phyloP scores from a whole-genome alignment of 1,284 basidiomycete species.

The Paramarasmius palmivorus region DNA sequence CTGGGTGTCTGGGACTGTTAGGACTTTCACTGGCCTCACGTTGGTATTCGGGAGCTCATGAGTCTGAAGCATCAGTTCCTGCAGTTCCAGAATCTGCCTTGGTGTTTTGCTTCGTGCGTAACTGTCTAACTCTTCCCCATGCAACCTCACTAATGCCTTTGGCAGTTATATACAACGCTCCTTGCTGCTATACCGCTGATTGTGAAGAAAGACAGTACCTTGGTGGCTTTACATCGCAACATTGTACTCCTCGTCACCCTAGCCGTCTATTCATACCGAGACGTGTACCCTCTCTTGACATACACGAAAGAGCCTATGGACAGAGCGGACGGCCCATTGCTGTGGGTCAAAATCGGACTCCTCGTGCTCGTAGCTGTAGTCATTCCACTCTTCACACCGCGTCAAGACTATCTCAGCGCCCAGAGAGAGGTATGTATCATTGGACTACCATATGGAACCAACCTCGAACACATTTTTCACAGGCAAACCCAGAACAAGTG shows the following conservation, averaged over 20 bases:
- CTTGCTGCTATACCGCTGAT: too few species aligned
- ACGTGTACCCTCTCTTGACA: slow-evolving; percentile 54
- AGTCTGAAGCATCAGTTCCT: too few species aligned
- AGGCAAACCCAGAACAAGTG: slow-evolving; percentile 54
- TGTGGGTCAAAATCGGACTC: slow-evolving; percentile 28
- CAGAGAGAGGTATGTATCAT: slow-evolving; percentile 25
- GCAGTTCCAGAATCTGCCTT: too few species aligned
- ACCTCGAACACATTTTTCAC: slow-evolving; percentile 30
- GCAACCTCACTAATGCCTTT: too few species aligned
- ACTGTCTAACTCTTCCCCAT: too few species aligned
- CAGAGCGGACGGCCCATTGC: slow-evolving; percentile 21
- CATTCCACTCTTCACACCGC: slow-evolving; percentile 26
- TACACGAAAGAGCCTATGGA: slow-evolving; percentile 27
- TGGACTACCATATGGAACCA: slow-evolving; percentile 1
- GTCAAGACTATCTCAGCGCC: slow-evolving; percentile 26
- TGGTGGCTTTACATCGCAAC: slow-evolving; percentile 7
- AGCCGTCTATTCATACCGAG: slow-evolving; percentile 49
- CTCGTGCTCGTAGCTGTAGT: slow-evolving; percentile 22
- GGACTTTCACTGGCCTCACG: too few species aligned
- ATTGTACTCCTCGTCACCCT: slow-evolving; percentile 29
- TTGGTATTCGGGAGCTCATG: too few species aligned
- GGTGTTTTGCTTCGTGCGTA: too few species aligned
- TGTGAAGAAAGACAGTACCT: too few species aligned
- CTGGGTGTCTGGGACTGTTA: too few species aligned
- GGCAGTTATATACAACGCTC: too few species aligned